Evolutionary conservation across 1,284 basidiomycete species (phyloP).

Genomic region (Ceratobasidium papillatum): DNA sequence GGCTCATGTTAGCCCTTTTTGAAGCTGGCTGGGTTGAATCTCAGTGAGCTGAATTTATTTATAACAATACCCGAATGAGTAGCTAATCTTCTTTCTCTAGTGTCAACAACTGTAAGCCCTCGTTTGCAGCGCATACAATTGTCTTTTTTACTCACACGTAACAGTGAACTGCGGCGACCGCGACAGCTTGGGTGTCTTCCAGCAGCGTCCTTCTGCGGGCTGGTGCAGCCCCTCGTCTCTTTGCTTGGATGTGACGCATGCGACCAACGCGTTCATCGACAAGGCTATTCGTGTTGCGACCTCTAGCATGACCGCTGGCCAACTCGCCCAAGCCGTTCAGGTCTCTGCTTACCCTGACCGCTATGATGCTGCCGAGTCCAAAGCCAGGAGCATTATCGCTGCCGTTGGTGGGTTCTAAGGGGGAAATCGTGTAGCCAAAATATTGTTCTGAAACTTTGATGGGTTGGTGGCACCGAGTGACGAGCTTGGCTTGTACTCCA

Average conservation of each 20-base stretch:
- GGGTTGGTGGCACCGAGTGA: background rate
- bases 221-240: slow-evolving; percentile 29
- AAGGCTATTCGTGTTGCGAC: slow-evolving; percentile 33
- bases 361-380: slow-evolving; percentile 34
- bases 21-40: slow-evolving; percentile 36
- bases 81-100: background rate
- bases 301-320: slow-evolving; percentile 15
- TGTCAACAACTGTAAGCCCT: slow-evolving; percentile 27
- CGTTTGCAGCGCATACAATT: background rate
- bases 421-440: background rate
- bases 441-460: background rate
- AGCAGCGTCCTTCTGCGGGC: slow-evolving; percentile 36
- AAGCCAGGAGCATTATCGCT: slow-evolving; percentile 33
- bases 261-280: slow-evolving; percentile 40
- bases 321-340: slow-evolving; percentile 40
- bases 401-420: slow-evolving; percentile 23
- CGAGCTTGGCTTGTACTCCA: background rate
- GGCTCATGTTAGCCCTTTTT: slow-evolving; percentile 27
- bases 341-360: slow-evolving; percentile 23
- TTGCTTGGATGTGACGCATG: slow-evolving; percentile 34
- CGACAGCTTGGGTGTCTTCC: slow-evolving; percentile 39
- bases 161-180: slow-evolving; percentile 37
- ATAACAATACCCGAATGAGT: background rate
- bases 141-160: background rate
- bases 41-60: background rate